Conservation (phyloP, 805 yeast genomes). For the Pichia gijzeniarum region DNA sequence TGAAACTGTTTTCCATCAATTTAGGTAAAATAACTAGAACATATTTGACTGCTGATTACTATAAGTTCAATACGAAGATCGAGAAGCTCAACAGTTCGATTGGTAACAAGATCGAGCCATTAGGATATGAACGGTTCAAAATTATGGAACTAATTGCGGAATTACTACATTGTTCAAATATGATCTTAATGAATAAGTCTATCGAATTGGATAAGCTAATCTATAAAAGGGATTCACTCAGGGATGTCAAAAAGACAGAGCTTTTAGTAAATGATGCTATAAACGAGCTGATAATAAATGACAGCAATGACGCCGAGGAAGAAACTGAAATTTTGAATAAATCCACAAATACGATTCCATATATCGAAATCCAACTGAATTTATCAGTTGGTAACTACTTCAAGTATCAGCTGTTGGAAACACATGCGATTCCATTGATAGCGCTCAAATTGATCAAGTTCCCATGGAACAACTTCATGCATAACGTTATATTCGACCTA, state of each 20-base stretch:
- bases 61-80: conserved; percentile 9
- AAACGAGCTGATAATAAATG: conserved; percentile 27
- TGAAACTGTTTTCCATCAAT: conserved; percentile 59
- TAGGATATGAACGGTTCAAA: conserved; percentile 88
- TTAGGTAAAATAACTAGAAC: conserved; percentile 26
- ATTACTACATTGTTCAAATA: conserved; percentile 89
- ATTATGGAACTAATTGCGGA: conserved; percentile 91
- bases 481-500: conserved; percentile 92
- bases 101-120: conserved; percentile 53
- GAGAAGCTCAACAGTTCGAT: conserved; percentile 41
- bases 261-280: conserved; percentile 33
- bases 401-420: conserved; percentile 72
- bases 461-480: conserved; percentile 97
- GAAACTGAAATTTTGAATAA: conserved; percentile 21
- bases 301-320: conserved; percentile 1
- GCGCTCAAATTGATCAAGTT: conserved; percentile 65
- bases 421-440: conserved; percentile 55
- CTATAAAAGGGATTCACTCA: conserved; percentile 59
- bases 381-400: conserved; percentile 69
- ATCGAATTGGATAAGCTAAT: conserved; percentile 57
- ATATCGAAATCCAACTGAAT: conserved; percentile 23
- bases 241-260: conserved; percentile 45
- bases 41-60: conserved; percentile 28
- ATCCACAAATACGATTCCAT: conserved; percentile 14
- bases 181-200: conserved; percentile 80